Percentiles rank a stretch among this genome's conserved stretches.
Evolutionary conservation across 495 filamentous ascomycete genomes (phyloP).

Genomic region (Pyronema domesticum): DNA sequence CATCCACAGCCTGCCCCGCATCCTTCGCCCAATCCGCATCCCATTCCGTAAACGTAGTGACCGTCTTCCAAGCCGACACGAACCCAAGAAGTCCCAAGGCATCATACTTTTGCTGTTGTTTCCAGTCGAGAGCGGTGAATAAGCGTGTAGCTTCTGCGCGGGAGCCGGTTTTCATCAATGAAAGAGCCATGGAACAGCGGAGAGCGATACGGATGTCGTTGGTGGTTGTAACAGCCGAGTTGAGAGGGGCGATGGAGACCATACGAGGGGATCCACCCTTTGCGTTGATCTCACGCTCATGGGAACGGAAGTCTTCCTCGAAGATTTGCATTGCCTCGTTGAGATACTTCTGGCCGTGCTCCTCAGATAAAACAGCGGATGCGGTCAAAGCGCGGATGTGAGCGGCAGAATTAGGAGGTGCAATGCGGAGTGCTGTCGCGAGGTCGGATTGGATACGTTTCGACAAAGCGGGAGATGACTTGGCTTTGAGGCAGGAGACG

Average conservation of each 20-base stretch:
- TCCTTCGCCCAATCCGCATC: slow-evolving; percentile 37
- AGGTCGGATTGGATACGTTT: slow-evolving; percentile 38
- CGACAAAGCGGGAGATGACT: slow-evolving; percentile 19
- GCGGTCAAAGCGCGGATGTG: slow-evolving; percentile 65
- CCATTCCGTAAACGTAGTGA: slow-evolving; percentile 41
- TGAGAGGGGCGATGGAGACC: slow-evolving; percentile 29
- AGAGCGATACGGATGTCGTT: slow-evolving; percentile 55
- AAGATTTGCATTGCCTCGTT: slow-evolving; percentile 36
- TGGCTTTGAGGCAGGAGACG: slow-evolving; percentile 38
- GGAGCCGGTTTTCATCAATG: slow-evolving; percentile 39
- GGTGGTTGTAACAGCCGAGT: slow-evolving; percentile 30
- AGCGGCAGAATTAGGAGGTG: slow-evolving; percentile 60
- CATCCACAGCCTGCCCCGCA: slow-evolving; percentile 33
- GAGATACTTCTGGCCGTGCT: slow-evolving; percentile 38
- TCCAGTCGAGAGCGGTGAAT: slow-evolving; percentile 29
- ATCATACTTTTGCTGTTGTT: slow-evolving; percentile 7
- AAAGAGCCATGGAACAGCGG: slow-evolving; percentile 62
- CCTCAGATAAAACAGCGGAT: slow-evolving; percentile 38
- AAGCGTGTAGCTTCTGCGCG: slow-evolving; percentile 28
- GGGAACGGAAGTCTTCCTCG: slow-evolving; percentile 21
- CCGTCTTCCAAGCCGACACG: slow-evolving; percentile 46
- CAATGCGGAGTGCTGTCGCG: slow-evolving; percentile 49
- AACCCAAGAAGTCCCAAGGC: slow-evolving; percentile 58
- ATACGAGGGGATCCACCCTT: slow-evolving; percentile 9
- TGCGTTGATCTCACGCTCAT: slow-evolving; percentile 7